These are phyloP conservation scores for Pistacia vera DNA, from an alignment of 345 rosid genomes.

Conservation along the genomic window DNA sequence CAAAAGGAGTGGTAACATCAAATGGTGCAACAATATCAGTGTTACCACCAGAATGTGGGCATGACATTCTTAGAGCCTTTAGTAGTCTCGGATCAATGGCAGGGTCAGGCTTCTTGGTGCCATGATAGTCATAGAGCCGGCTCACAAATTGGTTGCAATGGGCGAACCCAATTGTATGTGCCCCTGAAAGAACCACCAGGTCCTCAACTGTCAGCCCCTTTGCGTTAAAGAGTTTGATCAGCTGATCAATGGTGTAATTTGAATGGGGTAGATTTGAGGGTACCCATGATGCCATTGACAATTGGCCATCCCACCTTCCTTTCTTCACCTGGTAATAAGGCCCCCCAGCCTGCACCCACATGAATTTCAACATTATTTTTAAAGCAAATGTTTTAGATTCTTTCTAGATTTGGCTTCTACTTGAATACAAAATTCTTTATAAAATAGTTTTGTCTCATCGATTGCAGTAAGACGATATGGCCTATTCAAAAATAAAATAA, in stretches of 20 bases:
- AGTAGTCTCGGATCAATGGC: constrained; percentile 57
- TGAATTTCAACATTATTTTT: neutral
- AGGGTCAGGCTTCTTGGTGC: constrained; percentile 66
- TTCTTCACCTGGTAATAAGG: constrained; percentile 82
- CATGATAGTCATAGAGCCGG: constrained; percentile 61
- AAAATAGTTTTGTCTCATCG: no score
- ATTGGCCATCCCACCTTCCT: constrained; percentile 79
- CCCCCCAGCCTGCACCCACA: constrained; percentile 60
- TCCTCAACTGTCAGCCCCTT: constrained; percentile 70
- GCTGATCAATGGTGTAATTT: constrained; percentile 71
- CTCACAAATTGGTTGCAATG: constrained; percentile 62
- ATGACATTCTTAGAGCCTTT: constrained; percentile 71
- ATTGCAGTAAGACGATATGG: no score
- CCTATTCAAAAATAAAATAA: no score
- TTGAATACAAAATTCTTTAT: no score
- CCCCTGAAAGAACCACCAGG: constrained; percentile 76
- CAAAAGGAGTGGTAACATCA: constrained; percentile 76
- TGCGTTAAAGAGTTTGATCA: constrained; percentile 64
- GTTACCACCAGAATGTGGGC: constrained; percentile 59
- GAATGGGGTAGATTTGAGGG: constrained; percentile 53
- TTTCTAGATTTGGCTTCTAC: no score
- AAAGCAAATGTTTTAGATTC: no score
- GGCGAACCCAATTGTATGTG: constrained; percentile 86
- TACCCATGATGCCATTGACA: constrained; percentile 66
- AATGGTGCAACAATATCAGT: constrained; percentile 58